These are phyloP conservation scores for Sutorius eximius DNA, from an alignment of 1,284 basidiomycete species.

Conservation along the genomic window DNA sequence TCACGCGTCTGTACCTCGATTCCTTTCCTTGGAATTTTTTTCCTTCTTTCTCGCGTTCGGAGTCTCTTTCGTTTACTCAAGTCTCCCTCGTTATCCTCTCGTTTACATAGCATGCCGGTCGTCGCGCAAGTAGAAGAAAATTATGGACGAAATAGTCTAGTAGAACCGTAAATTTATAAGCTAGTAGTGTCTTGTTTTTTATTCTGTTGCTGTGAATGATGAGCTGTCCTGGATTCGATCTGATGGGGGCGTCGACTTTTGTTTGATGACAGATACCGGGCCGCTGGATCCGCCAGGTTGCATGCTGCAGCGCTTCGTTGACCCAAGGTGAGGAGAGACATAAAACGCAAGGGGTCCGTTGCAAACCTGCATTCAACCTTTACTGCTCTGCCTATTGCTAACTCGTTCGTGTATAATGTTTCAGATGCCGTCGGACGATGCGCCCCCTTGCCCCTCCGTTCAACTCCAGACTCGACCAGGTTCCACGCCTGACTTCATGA, in stretches of 20 bases:
- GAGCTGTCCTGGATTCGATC: background rate
- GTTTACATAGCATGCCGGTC: background rate
- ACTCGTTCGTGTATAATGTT: background rate
- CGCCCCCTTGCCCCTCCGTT: background rate
- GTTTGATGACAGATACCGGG: background rate
- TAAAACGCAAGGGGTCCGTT: background rate
- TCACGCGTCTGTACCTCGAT: conserved; percentile 3
- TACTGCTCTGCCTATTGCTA: background rate
- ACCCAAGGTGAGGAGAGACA: background rate
- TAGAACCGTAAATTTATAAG: conserved; percentile 1
- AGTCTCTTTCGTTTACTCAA: background rate
- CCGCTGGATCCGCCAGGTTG: background rate
- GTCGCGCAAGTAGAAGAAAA: background rate
- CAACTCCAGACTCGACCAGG: background rate
- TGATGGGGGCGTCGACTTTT: too few species aligned
- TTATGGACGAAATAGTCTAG: background rate
- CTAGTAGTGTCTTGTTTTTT: background rate
- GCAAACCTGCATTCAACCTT: too few species aligned
- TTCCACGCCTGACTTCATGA: conserved; percentile 12
- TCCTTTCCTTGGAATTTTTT: background rate
- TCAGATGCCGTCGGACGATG: conserved; percentile 17
- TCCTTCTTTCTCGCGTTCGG: background rate
- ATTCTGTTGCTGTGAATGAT: background rate
- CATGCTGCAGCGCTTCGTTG: background rate
- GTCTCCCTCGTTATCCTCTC: background rate